Conservation (phyloP, 495 filamentous ascomycete genomes). For the Aspergillus panamensis region DNA sequence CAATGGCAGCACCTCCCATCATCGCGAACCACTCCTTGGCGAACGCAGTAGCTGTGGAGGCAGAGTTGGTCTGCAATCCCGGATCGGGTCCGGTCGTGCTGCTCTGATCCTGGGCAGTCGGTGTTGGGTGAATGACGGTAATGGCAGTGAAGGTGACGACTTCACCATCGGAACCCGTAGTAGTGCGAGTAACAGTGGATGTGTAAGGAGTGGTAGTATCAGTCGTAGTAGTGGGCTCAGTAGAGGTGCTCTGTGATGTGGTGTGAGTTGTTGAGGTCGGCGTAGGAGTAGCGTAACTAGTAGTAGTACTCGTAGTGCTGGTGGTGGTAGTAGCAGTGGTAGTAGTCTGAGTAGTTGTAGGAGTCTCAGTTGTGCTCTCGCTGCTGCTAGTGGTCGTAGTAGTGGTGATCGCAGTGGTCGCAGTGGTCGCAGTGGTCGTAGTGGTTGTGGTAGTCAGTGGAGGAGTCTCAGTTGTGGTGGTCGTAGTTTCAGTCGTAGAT, state of each 20-base stretch:
- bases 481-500: not conserved
- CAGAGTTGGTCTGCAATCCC: conserved; percentile 43
- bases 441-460: conserved; percentile 1
- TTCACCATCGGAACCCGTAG: conserved; percentile 51
- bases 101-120: conserved; percentile 25
- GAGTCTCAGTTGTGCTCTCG: not conserved
- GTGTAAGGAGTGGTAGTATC: conserved; percentile 31
- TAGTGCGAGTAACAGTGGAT: conserved; percentile 28
- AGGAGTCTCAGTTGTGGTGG: not conserved
- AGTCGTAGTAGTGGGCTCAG: conserved; percentile 34
- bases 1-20: conserved; percentile 40
- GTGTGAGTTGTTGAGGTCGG: conserved; percentile 23
- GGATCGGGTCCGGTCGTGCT: conserved; percentile 29
- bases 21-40: conserved; percentile 42
- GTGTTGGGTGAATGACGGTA: conserved; percentile 39
- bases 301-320: not conserved
- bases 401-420: conserved; percentile 1
- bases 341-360: conserved; percentile 2
- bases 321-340: not conserved
- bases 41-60: conserved; percentile 29
- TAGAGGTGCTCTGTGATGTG: conserved; percentile 26
- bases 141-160: conserved; percentile 47
- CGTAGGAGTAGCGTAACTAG: not conserved
- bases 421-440: not conserved
- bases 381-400: not conserved